Evolutionary conservation across 2,329 filamentous ascomycete genomes (phyloP), one percentile per base, ranked within the genome.

Genomic region (Lachnum nothofagi): DNA sequence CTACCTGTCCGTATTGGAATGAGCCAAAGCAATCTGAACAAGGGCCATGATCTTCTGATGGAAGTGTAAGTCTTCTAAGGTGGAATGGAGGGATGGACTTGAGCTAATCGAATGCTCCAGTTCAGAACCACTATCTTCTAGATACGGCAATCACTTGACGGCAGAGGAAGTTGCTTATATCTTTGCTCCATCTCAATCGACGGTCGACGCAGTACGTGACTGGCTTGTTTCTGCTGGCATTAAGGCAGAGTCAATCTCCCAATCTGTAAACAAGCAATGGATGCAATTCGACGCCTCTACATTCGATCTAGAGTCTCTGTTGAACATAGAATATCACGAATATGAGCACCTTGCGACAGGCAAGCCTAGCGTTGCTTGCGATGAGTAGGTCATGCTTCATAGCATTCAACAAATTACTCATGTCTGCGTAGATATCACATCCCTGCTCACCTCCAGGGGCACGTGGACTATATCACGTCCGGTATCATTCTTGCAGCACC

Each of bases 301-400:
- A 9, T 45, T 53, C n/a, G 63, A 67, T 44, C 57, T 57, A 9
- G 64, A 67, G 29, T 16, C 19, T 25, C 57, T 67, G 4, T 51
- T 67, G 23, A 59, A 59, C 41, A 78, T 48, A 4, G 35, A 49
- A 35, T 49, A 40, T 38, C 47, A 49, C 24, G 22, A 34, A 19
- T 49, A 27, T 17, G 79, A 84, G 61, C 79, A 82, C 62, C 70
- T 71, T 5, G 20, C 14, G 14, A 63, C 75, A 24, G 77, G 73
- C 44, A 65, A 41, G 25, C 12, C 33, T 14, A 39, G 47, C 33
- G 37, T 47, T 20, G 48, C 34, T 27, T 50, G 40, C 37, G 62
- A 65, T n/a, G 62, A 66, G 25, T 29, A 29, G 7, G 25, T 29
- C 6, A 29, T 29, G 12, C 12, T 29, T 29, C 12, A 6, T 29